Evolutionary conservation across 768 basidiomycete species (phyloP), one percentile per base, ranked within the genome.

Genomic region (Lactifluus volemus): DNA sequence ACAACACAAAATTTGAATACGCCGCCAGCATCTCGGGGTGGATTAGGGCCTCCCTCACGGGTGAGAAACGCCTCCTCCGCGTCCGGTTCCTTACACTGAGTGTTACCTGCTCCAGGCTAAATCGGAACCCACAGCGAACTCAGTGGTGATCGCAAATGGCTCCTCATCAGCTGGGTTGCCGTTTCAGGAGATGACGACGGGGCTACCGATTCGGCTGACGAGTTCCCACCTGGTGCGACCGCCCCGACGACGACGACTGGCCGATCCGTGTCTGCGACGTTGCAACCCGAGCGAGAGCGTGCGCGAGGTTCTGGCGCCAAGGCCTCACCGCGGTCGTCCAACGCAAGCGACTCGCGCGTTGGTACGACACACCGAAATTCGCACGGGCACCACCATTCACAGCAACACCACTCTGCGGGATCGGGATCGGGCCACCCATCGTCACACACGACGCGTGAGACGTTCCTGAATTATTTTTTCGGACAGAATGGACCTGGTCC

Each of bases 401-500:
- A 58, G 4, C 9, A 5, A 34, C 42, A 45, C 5, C 54, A 36
- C 36, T 15, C 21, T 8, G 21, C 21, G 49, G 71, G 75, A 44
- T 65, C 21, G 49, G 71, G 75, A 44, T 65, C 72, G 21, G 19
- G n/a, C 38, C 39, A 58, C 29, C 12, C n/a, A 30, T 79, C 81
- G 0, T 74, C 78, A 34, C 54, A 63, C 29, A 64, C 65, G n/a
- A 85, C 94, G 12, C 81, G 89, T 65, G 97, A 98, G 68, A 90
- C 91, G 2, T 97, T 98, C 79, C 78, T 98, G 62, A 96, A 91
- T 70, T 98, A 98, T 73, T 98, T 99, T 77, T 98, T 99, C 71
- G 97, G 97, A 11, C 89, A 88, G 73, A 89, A 88, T 64, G 89
- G 89, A 0, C 81, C 88, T 30, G 92, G 88, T 0, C 88, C 83